Percentiles rank a stretch among this genome's conserved stretches.
Evolutionary conservation across 306 rosid species (phyloP).

Genomic region (Cucumis sativus): DNA sequence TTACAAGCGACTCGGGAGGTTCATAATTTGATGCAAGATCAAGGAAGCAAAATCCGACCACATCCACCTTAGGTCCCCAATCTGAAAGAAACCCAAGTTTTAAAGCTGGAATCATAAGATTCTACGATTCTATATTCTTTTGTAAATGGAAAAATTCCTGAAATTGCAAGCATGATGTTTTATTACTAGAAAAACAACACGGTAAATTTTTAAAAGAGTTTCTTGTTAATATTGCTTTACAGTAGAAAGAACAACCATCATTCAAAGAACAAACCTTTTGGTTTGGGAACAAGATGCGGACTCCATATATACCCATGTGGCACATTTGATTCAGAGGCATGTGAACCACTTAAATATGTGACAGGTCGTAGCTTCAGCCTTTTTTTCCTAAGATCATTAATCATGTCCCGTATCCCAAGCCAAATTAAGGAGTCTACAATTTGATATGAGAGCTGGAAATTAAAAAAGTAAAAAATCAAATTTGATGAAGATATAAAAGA

Average conservation of each 20-base stretch:
- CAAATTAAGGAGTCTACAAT: constrained; percentile 93
- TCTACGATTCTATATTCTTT: background rate
- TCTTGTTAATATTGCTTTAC: background rate
- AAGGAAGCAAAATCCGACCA: constrained; percentile 98
- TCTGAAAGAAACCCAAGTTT: constrained; percentile 41
- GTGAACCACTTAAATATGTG: constrained; percentile 97
- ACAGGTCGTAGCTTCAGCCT: constrained; percentile 87
- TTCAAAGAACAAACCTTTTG: constrained; percentile 50
- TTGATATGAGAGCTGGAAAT: constrained; percentile 86
- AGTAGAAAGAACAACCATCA: background rate
- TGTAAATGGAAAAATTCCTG: background rate
- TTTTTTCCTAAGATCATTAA: constrained; percentile 91
- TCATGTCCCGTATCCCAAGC: constrained; percentile 98
- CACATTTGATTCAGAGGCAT: constrained; percentile 73
- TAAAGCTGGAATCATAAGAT: background rate
- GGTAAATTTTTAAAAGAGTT: background rate
- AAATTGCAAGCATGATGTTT: background rate
- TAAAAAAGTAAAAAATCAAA: background rate
- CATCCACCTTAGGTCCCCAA: constrained; percentile 96
- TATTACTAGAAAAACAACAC: background rate
- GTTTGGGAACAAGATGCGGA: constrained; percentile 99
- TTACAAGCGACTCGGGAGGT: constrained; percentile 68
- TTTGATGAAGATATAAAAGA: background rate
- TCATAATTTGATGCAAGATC: constrained; percentile 95
- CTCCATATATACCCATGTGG: constrained; percentile 99